phyloP scores from a whole-genome alignment of 768 basidiomycete genomes.

The Sarcodon sp. region DNA sequence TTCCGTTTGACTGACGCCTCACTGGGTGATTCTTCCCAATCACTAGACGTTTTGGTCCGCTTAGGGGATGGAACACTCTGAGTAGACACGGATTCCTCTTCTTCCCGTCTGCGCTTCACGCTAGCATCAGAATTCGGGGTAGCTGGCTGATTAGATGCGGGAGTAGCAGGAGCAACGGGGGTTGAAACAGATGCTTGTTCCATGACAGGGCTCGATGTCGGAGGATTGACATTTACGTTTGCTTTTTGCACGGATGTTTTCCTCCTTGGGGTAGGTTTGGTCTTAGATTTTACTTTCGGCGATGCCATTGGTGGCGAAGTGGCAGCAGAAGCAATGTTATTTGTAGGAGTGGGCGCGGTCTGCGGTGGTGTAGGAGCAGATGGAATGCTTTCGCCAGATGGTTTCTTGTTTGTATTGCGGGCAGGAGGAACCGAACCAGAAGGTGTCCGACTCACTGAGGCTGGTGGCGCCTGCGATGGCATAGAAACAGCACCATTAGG shows the following conservation, averaged over 20 bases:
- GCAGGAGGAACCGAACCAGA: constrained; percentile 4
- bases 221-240: constrained; percentile 20
- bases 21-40: constrained; percentile 52
- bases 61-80: constrained; percentile 55
- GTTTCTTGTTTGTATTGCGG: constrained; percentile 9
- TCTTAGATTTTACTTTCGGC: constrained; percentile 40
- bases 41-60: constrained; percentile 39
- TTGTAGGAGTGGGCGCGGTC: constrained; percentile 36
- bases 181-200: not conserved
- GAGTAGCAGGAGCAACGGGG: constrained; percentile 3
- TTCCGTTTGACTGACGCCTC: constrained; percentile 31
- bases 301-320: constrained; percentile 60
- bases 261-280: constrained; percentile 29
- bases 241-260: constrained; percentile 16
- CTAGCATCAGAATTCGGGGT: constrained; percentile 10
- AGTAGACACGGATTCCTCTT: constrained; percentile 14
- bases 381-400: constrained; percentile 1
- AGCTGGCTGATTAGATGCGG: not conserved
- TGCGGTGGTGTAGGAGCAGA: constrained; percentile 8
- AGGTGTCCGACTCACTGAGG: not conserved
- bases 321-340: constrained; percentile 25
- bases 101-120: constrained; percentile 46
- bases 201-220: constrained; percentile 13
- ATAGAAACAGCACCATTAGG: not conserved
- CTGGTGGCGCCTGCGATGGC: constrained; percentile 1